Conservation (phyloP, 1,284 basidiomycete genomes). For the Ganoderma boninense region DNA sequence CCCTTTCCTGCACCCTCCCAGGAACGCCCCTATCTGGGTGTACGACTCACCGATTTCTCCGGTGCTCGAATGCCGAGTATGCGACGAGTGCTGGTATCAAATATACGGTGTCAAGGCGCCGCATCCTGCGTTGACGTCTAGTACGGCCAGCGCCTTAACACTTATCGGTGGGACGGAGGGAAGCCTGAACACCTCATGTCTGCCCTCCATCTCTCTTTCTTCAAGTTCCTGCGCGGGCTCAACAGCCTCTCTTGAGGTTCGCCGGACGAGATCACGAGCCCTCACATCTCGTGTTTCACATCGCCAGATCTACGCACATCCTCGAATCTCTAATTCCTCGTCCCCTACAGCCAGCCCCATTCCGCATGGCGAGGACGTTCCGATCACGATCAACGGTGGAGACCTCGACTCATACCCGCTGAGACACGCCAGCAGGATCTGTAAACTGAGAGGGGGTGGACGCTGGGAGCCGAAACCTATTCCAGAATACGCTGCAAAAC, state of each 20-base stretch:
- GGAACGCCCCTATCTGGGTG: constrained; percentile 59
- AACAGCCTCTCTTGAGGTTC: too few species aligned
- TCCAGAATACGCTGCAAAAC: constrained; percentile 54
- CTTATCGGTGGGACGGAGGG: constrained; percentile 42
- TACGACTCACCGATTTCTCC: constrained; percentile 69
- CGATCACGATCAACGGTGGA: constrained; percentile 50
- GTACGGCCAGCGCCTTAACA: constrained; percentile 52
- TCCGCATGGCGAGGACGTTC: constrained; percentile 47
- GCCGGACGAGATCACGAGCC: too few species aligned
- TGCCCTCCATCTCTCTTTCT: too few species aligned
- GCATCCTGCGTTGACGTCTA: constrained; percentile 42
- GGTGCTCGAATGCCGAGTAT: constrained; percentile 63
- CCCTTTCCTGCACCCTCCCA: constrained; percentile 71
- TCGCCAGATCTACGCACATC: constrained; percentile 37
- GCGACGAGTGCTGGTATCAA: constrained; percentile 77
- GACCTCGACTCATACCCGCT: constrained; percentile 77
- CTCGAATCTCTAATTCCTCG: constrained; percentile 44
- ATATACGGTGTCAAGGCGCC: constrained; percentile 59
- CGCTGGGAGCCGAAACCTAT: constrained; percentile 72
- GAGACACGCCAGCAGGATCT: constrained; percentile 65
- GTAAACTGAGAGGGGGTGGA: constrained; percentile 78
- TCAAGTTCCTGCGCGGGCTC: too few species aligned
- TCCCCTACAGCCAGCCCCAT: constrained; percentile 44
- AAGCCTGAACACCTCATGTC: constrained; percentile 42
- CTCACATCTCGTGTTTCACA: constrained; percentile 38